Evolutionary conservation across 768 basidiomycete species (phyloP), one percentile per base, ranked within the genome.

Genomic region (Leucosporidium scottii): DNA sequence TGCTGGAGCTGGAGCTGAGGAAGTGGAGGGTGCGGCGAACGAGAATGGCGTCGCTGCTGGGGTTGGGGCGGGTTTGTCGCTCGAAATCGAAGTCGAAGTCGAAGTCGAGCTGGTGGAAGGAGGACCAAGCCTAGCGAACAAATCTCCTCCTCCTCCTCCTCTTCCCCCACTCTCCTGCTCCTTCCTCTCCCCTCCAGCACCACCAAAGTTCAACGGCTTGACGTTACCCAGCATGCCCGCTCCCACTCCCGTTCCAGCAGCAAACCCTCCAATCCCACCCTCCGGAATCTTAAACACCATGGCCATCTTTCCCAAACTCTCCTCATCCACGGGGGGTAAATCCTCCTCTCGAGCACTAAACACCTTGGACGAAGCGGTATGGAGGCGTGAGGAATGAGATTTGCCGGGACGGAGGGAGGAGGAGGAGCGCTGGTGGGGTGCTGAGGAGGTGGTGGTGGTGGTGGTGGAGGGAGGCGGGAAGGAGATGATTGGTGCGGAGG

Each of bases 281-380:
- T 44, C 39, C 7, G 39, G 39, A 39, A 70, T 36, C 21, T 56
- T 64, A 54, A 70, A 63, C 23, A 58, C 65, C 64, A 62, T 47
- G 39, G 39, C 44, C 25, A 69, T 62, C 60, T 65, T 61, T 44
- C 39, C 39, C 39, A 44, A 17, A 44, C 39, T 44, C 39, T 15
- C 62, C 30, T 69, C 67, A 48, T 72, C 65, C 47, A 69, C 48
- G 0, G 71, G 71, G 1, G 71, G 71, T 0, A 72, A 47, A 30
- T 72, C 71, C 50, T 72, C 71, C 62, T 72, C 71, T 5, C 67
- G 39, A 17, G 71, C 71, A 2, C 56, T 59, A 30, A 72, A 72
- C 39, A 72, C 71, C 34, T 66, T 66, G 21, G 62, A 55, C 2
- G 59, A 62, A 4, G 65, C 44, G 9, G 48, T 25, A 65, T 72